A percentile compares a stretch with the other conserved stretches of the same genome.
These are phyloP conservation scores for Phaffomyces thermotolerans DNA, from an alignment of 805 yeast genomes.

Conservation along the genomic window DNA sequence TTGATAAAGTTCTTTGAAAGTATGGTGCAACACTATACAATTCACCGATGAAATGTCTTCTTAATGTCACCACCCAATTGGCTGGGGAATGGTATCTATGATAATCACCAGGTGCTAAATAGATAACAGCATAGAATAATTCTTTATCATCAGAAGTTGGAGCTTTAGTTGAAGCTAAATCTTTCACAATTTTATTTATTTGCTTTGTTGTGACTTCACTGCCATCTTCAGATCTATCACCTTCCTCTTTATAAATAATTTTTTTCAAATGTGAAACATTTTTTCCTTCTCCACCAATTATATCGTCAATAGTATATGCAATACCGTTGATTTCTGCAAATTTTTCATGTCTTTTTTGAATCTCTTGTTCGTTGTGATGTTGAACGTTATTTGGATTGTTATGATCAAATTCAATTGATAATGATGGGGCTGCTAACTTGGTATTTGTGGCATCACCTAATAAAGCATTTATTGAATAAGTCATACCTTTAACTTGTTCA, in stretches of 20 bases:
- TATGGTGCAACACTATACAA: conserved; percentile 94
- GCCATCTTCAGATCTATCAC: conserved; percentile 48
- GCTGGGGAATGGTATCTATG: conserved; percentile 96
- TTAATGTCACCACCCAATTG: conserved; percentile 88
- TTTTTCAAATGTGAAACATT: conserved; percentile 38
- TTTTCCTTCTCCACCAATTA: conserved; percentile 48
- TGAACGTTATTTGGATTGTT: conserved; percentile 18
- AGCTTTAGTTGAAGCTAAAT: conserved; percentile 16
- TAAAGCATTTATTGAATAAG: conserved; percentile 82
- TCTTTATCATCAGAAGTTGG: conserved; percentile 36
- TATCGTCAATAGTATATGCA: conserved; percentile 59
- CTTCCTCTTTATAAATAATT: conserved; percentile 51
- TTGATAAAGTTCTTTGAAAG: conserved; percentile 81
- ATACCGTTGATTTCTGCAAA: conserved; percentile 78
- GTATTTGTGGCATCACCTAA: conserved; percentile 50
- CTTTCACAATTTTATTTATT: conserved; percentile 34
- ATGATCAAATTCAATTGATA: conserved; percentile 38
- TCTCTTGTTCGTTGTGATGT: conserved; percentile 28
- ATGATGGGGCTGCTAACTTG: conserved; percentile 49
- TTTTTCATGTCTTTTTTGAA: conserved; percentile 52
- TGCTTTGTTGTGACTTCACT: conserved; percentile 14
- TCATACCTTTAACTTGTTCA: conserved; percentile 96
- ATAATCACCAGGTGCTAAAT: conserved; percentile 96
- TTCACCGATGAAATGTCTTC: conserved; percentile 96
- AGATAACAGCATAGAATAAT: conserved; percentile 83